Evolutionary conservation across 2,329 filamentous ascomycete species (phyloP).

Genomic region (Ascochyta viciae-villosae): DNA sequence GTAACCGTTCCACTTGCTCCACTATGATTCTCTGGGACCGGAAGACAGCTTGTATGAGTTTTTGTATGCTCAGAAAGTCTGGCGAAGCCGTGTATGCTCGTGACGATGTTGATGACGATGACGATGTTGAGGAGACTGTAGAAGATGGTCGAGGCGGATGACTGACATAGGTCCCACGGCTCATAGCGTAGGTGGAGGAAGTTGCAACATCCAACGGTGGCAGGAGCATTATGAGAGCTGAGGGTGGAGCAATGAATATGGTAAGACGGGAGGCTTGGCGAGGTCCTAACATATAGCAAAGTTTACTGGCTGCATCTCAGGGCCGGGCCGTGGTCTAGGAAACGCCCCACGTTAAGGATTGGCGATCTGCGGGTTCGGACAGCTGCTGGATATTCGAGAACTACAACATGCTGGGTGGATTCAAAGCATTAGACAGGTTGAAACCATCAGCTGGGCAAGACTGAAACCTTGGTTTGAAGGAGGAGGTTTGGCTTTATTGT

Average conservation of each 20-base stretch:
- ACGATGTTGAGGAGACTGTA: conserved; percentile 35
- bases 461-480: not conserved
- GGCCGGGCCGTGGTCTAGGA: conserved; percentile 27
- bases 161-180: conserved; percentile 37
- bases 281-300: conserved; percentile 16
- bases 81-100: conserved; percentile 27
- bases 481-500: not conserved
- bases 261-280: conserved; percentile 26
- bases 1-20: conserved; percentile 45
- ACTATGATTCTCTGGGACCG: conserved; percentile 42
- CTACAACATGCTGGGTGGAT: not conserved
- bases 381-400: not conserved
- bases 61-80: conserved; percentile 46
- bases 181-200: conserved; percentile 45
- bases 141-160: conserved; percentile 34
- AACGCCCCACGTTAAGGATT: not conserved
- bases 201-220: conserved; percentile 45
- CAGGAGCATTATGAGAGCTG: conserved; percentile 46
- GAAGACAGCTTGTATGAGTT: conserved; percentile 40
- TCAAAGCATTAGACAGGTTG: not conserved
- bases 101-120: conserved; percentile 36
- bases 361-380: not conserved
- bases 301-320: conserved; percentile 26
- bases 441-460: not conserved
- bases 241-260: conserved; percentile 11